These are phyloP conservation scores for Thecaphora thlaspeos DNA, from an alignment of 1,284 basidiomycete genomes.

Conservation along the genomic window DNA sequence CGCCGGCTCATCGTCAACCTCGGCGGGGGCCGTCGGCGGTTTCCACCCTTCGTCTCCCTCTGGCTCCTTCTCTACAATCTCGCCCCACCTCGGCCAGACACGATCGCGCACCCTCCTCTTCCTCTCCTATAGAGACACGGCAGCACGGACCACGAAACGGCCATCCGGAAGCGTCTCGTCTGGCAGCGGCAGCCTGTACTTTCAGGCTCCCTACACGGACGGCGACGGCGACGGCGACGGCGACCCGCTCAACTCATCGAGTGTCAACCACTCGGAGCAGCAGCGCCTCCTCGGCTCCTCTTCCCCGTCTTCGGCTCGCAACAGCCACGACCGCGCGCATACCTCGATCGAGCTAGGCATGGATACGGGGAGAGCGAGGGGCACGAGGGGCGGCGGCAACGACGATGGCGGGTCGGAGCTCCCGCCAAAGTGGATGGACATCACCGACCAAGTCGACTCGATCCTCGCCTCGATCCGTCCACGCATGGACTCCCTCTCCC, in stretches of 20 bases:
- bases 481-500: slow-evolving; percentile 71
- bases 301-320: neutral
- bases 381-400: neutral
- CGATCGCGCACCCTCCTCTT: slow-evolving; percentile 90
- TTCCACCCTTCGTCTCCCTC: neutral
- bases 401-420: slow-evolving; percentile 14
- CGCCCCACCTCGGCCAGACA: slow-evolving; percentile 60
- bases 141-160: slow-evolving; percentile 11
- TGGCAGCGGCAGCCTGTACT: slow-evolving; percentile 5
- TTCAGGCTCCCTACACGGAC: slow-evolving; percentile 46
- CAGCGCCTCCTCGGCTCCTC: slow-evolving; percentile 5
- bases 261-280: slow-evolving; percentile 3
- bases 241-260: slow-evolving; percentile 20
- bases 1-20: neutral
- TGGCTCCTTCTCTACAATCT: neutral
- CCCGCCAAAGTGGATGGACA: slow-evolving; percentile 56
- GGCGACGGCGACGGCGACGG: slow-evolving; percentile 25
- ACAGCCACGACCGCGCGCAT: neutral
- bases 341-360: neutral
- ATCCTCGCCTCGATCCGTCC: slow-evolving; percentile 37
- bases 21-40: no score
- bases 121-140: slow-evolving; percentile 87
- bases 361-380: no score
- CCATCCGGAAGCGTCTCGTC: neutral
- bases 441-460: slow-evolving; percentile 44